Evolutionary conservation across 2,329 filamentous ascomycete genomes (phyloP), one percentile per base, ranked within the genome.

Genomic region (Nothomitra cinnamomea): DNA sequence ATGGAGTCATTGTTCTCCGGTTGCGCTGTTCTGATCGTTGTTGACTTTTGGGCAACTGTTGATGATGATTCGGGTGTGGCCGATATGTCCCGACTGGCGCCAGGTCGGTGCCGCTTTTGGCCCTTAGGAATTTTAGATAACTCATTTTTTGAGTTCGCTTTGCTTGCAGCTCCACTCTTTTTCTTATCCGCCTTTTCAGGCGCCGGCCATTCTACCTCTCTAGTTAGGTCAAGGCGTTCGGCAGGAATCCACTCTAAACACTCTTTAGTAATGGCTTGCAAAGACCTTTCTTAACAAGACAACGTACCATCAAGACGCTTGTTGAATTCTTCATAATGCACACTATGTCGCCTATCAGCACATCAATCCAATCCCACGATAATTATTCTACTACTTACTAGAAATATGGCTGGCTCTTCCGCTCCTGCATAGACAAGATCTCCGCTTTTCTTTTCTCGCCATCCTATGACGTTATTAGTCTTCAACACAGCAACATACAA

Each of bases 271-370:
- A 66, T 58, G 38, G 59, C 12, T 45, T 25, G 41, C 32, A 13
- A 45, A 50, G 22, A 28, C 28, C 21, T 8, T 6, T n/a, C 13
- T 17, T 12, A 7, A 13, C 17, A 32, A 28, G 24, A 48, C 13
- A 25, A 61, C 64, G 57, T 63, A 73, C 70, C 72, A 61, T 82
- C 78, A 32, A 82, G 71, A 72, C 80, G 79, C 62, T 96, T 96
- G 70, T 96, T 96, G 78, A 95, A 96, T 63, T 94, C 94, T 64
- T 95, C 87, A 66, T 95, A 96, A 67, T 96, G 94, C 62, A 94
- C 94, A 68, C 70, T 73, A 52, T 10, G 24, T 3, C 17, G 10
- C 8, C 32, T 15, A 56, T 60, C 32, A 60, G 63, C 53, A 62
- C 36, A 42, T 32, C 43, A 2, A 22, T 17, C 1, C 15, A 12